These are phyloP conservation scores for Balamuthia mandrillaris DNA, from an alignment of 208 protist species.

Conservation along the genomic window DNA sequence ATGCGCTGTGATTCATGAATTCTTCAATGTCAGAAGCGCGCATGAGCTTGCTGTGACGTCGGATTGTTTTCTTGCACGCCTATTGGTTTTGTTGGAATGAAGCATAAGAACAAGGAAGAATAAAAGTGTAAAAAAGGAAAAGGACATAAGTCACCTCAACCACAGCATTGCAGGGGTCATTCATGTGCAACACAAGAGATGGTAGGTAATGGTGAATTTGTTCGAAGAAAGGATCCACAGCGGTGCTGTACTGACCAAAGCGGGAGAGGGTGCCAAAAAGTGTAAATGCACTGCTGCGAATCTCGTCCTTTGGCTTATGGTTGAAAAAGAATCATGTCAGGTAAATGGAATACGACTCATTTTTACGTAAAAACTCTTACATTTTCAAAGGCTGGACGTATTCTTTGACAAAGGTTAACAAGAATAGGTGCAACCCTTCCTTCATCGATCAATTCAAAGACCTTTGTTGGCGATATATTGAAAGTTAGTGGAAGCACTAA, in stretches of 20 bases:
- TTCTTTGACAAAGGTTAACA: slow-evolving; percentile 59
- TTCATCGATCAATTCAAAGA: slow-evolving; percentile 51
- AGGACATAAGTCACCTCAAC: too few relatives aligned
- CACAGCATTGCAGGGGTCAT: slow-evolving; percentile 39
- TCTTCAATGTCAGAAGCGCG: background rate
- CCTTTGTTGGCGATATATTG: background rate
- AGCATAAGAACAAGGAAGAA: background rate
- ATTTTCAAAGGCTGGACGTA: slow-evolving; percentile 54
- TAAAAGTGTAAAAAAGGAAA: background rate
- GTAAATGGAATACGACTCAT: background rate
- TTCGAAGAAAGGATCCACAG: slow-evolving; percentile 47
- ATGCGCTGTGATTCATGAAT: background rate
- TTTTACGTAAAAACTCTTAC: background rate
- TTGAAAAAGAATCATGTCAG: too few relatives aligned
- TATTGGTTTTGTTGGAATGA: background rate
- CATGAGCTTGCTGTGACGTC: slow-evolving; percentile 27
- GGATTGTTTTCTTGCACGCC: slow-evolving; percentile 34
- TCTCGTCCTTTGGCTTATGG: slow-evolving; percentile 28
- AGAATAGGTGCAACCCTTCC: slow-evolving; percentile 47
- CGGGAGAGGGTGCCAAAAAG: slow-evolving; percentile 55
- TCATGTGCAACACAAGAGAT: slow-evolving; percentile 52
- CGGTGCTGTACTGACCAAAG: slow-evolving; percentile 45
- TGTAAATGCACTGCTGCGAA: slow-evolving; percentile 50
- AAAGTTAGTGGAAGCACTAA: background rate
- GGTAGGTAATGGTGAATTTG: slow-evolving; percentile 58